Evolutionary conservation across 2,329 filamentous ascomycete genomes (phyloP), one percentile per base, ranked within the genome.

Genomic region (Talaromyces sp.): DNA sequence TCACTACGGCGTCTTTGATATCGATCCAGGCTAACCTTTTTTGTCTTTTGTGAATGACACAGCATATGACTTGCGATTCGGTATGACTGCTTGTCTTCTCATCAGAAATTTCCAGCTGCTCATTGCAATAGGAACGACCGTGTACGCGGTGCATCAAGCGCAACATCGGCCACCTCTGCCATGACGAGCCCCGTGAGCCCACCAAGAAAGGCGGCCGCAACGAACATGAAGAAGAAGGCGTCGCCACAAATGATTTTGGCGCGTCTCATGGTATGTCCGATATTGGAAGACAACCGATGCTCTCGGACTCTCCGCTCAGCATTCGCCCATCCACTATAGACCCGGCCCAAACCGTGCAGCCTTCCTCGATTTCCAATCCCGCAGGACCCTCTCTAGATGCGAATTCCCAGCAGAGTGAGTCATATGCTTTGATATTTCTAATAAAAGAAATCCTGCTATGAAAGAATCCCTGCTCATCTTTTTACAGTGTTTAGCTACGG

Each of bases 71-170:
- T 74, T 93, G 90, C 83, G 90, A 93, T 83, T 87, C 90, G 80
- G 89, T 92, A 89, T 17, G 58, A 24, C 24, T 24, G 55, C n/a
- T 7, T 38, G 27, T 6, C 19, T 41, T 8, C 17, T 19, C 12
- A 11, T 19, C 7, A 35, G 10, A 4, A 21, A 31, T 67, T 64
- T 58, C 54, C 70, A 65, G 65, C 74, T 76, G 65, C 76, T 72
- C 19, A 8, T 69, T 17, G 67, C 65, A 62, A 57, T 76, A 95
- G 91, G 91, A 96, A 81, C 88, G 94, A 74, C 94, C 94, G 71
- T 99, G 94, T 84, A 93, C 91, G 70, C 86, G 94, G 79, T 99
- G 94, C 81, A 91, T 97, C 78, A 99, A 97, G 80, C 88, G 94
- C 72, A 96, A 96, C 79, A 99, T 99, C 75, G 94, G 93, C 70